Conservation (phyloP, 108 stramenopile genomes). For the Nitzschia sp. region DNA sequence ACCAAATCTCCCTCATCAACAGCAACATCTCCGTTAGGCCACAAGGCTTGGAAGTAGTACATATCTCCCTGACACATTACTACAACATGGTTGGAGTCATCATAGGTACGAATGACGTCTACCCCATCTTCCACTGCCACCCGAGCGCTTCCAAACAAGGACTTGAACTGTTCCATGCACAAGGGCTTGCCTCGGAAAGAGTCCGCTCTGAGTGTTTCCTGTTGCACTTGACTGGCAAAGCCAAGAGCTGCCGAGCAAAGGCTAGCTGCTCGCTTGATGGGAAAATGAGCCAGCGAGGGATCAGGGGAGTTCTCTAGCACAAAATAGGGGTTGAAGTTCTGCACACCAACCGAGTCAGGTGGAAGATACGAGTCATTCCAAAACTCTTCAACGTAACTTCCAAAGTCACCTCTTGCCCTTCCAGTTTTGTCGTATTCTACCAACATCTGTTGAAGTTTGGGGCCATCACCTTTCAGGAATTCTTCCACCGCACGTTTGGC, state of each 20-base stretch:
- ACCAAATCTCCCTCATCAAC: slow-evolving; percentile 72
- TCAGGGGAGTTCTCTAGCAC: slow-evolving; percentile 83
- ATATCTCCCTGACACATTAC: slow-evolving; percentile 70
- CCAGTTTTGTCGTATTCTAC: slow-evolving; percentile 67
- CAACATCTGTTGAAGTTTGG: slow-evolving; percentile 64
- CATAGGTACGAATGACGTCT: slow-evolving; percentile 61
- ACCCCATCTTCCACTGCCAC: slow-evolving; percentile 47
- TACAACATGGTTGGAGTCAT: slow-evolving; percentile 61
- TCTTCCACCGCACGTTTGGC: slow-evolving; percentile 3
- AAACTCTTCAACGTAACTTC: slow-evolving; percentile 84
- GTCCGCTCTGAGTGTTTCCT: slow-evolving; percentile 70
- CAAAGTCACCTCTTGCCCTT: slow-evolving; percentile 47
- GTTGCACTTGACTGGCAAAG: slow-evolving; percentile 60
- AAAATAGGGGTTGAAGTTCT: slow-evolving; percentile 90
- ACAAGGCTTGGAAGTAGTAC: slow-evolving; percentile 81
- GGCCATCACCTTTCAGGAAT: slow-evolving; percentile 54
- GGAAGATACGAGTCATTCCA: slow-evolving; percentile 88
- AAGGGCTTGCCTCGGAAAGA: slow-evolving; percentile 64
- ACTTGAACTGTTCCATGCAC: slow-evolving; percentile 74
- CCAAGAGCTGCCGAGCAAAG: slow-evolving; percentile 71
- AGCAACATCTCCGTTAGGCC: slow-evolving; percentile 65
- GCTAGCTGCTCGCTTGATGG: slow-evolving; percentile 65
- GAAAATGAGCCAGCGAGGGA: slow-evolving; percentile 64
- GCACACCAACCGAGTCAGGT: slow-evolving; percentile 70
- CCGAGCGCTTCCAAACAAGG: slow-evolving; percentile 65